phyloP scores from a whole-genome alignment of 371 early-diverging fungal genomes.

The Mortierella sp. region DNA sequence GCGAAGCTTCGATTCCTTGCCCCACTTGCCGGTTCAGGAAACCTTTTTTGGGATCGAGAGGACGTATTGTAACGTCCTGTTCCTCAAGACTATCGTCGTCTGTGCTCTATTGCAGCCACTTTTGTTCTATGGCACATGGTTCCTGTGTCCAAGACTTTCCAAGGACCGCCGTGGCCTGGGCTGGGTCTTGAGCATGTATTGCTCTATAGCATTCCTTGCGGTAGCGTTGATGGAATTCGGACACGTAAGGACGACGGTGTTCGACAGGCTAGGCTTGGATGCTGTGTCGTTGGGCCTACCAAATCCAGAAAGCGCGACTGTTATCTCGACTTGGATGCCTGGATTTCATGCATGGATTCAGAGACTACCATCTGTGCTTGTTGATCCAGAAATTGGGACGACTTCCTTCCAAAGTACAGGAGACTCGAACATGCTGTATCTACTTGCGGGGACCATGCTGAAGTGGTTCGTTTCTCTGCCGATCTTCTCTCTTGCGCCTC shows the following conservation, averaged over 20 bases:
- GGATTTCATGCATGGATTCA: background rate
- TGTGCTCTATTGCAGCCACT: background rate
- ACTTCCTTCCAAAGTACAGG: background rate
- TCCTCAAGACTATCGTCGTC: constrained; percentile 5
- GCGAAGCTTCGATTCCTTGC: background rate
- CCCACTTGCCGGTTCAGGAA: background rate
- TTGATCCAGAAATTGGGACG: background rate
- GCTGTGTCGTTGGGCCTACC: too few species aligned
- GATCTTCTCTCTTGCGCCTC: constrained; percentile 13
- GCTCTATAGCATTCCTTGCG: background rate
- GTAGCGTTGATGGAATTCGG: background rate
- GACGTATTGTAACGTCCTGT: constrained; percentile 1
- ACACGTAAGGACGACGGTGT: too few species aligned
- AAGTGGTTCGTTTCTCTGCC: constrained; percentile 7
- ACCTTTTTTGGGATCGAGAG: constrained; percentile 2
- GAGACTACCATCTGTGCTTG: background rate
- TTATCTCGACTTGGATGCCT: constrained; percentile 7
- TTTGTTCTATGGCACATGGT: constrained; percentile 16
- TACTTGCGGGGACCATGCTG: background rate
- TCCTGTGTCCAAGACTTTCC: constrained; percentile 8
- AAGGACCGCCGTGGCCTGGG: constrained; percentile 14
- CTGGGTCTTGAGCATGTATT: constrained; percentile 11
- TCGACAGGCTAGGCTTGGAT: too few species aligned
- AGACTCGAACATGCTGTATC: background rate
- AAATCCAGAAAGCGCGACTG: too few species aligned